Conservation (phyloP, 495 filamentous ascomycete species). For the Hyaloscypha finlandica region DNA sequence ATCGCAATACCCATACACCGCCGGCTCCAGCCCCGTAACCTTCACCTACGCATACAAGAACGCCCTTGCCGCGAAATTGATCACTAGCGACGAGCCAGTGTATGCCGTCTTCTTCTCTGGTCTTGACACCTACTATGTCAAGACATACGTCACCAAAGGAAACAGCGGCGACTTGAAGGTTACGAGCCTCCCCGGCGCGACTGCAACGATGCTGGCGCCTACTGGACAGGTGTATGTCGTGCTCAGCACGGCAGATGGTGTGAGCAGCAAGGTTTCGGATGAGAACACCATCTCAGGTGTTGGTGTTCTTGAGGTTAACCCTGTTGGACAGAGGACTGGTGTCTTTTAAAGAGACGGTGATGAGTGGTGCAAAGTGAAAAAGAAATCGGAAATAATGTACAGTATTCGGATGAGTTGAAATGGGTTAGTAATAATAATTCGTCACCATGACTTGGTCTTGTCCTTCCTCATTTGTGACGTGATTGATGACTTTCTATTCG, state of each 20-base stretch:
- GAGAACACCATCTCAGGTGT: slow-evolving; percentile 47
- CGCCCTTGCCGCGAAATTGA: slow-evolving; percentile 16
- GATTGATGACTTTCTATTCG: too few species aligned
- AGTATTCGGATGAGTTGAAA: background rate
- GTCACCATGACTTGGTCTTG: background rate
- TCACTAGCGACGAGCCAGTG: slow-evolving; percentile 27
- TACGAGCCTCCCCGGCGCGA: slow-evolving; percentile 31
- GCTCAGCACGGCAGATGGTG: slow-evolving; percentile 40
- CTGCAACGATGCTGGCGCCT: slow-evolving; percentile 27
- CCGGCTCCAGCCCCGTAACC: slow-evolving; percentile 30
- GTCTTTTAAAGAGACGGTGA: background rate
- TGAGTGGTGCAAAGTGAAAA: background rate
- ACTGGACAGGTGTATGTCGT: slow-evolving; percentile 49
- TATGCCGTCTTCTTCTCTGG: slow-evolving; percentile 40
- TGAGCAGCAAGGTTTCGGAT: slow-evolving; percentile 37
- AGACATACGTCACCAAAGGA: slow-evolving; percentile 27
- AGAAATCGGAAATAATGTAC: background rate
- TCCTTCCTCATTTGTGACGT: too few species aligned
- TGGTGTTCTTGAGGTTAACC: slow-evolving; percentile 44
- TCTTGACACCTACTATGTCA: slow-evolving; percentile 33
- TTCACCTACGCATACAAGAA: slow-evolving; percentile 33
- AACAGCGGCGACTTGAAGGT: slow-evolving; percentile 32
- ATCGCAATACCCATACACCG: slow-evolving; percentile 26
- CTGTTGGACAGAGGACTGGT: background rate
- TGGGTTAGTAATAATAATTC: background rate